Percentiles rank a stretch among this genome's conserved stretches.
phyloP scores from a whole-genome alignment of 768 basidiomycete species.

The Tephrocybe rancida region DNA sequence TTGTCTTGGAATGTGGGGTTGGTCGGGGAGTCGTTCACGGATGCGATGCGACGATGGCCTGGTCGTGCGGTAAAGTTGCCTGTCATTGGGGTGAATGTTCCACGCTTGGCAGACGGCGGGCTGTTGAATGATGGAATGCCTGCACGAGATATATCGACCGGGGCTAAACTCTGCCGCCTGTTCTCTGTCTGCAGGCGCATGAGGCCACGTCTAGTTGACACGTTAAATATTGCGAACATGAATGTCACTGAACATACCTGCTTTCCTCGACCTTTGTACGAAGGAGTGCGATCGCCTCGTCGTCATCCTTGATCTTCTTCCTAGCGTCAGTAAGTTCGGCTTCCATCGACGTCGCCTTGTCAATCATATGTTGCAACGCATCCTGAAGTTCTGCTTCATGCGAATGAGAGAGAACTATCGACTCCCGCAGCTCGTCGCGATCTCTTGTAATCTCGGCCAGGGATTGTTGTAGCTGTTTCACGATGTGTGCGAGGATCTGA shows the following conservation, averaged over 20 bases:
- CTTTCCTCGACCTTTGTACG: conserved; percentile 88
- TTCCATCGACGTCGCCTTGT: conserved; percentile 62
- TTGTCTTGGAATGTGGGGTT: conserved; percentile 32
- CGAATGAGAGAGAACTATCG: conserved; percentile 50
- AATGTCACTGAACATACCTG: conserved; percentile 52
- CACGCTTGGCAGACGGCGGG: conserved; percentile 64
- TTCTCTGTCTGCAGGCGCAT: conserved; percentile 87
- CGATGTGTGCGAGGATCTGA: conserved; percentile 73
- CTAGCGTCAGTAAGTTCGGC: conserved; percentile 54
- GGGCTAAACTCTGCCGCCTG: conserved; percentile 57
- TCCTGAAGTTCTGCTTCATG: conserved; percentile 66
- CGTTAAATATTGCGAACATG: not conserved
- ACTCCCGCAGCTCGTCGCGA: conserved; percentile 63
- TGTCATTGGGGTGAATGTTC: conserved; percentile 75
- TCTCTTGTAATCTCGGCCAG: conserved; percentile 67
- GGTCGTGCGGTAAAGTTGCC: conserved; percentile 49
- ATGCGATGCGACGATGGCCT: conserved; percentile 72
- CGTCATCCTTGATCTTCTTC: conserved; percentile 66
- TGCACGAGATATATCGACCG: conserved; percentile 60
- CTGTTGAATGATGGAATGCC: conserved; percentile 36
- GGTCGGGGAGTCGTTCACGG: conserved; percentile 65
- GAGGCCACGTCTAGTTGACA: conserved; percentile 64
- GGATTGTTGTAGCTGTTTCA: conserved; percentile 71
- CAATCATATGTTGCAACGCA: conserved; percentile 63
- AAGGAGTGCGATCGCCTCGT: conserved; percentile 74